Conservation (phyloP, 306 rosid species). For the Prunus campanulata region DNA sequence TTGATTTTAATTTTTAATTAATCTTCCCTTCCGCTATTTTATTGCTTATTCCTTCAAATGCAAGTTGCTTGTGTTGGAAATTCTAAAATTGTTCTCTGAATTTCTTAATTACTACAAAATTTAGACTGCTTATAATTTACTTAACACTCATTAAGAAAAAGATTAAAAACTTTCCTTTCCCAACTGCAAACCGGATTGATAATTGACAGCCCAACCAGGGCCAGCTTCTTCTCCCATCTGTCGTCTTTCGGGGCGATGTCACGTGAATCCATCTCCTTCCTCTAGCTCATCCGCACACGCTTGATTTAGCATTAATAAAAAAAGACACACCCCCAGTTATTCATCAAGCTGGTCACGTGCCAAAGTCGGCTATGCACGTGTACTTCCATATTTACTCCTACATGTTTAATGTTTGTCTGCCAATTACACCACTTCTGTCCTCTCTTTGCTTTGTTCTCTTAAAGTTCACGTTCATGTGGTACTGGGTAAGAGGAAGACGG, state of each 20-base stretch:
- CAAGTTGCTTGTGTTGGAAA: slow-evolving; percentile 24
- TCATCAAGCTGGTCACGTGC: slow-evolving; percentile 47
- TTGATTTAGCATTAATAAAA: slow-evolving; percentile 28
- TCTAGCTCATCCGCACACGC: slow-evolving; percentile 41
- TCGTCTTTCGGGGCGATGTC: slow-evolving; percentile 42
- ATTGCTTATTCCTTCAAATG: slow-evolving; percentile 28
- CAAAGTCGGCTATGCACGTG: slow-evolving; percentile 60
- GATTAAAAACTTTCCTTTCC: slow-evolving; percentile 39
- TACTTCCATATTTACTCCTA: slow-evolving; percentile 3
- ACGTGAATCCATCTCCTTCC: slow-evolving; percentile 65
- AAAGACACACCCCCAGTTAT: slow-evolving; percentile 1
- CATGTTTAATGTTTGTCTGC: not conserved
- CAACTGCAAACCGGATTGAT: slow-evolving; percentile 56
- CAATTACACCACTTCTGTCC: slow-evolving; percentile 11
- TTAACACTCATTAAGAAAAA: slow-evolving; percentile 35
- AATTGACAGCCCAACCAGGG: slow-evolving; percentile 60
- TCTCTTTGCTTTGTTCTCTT: slow-evolving; percentile 20
- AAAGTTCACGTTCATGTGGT: slow-evolving; percentile 32
- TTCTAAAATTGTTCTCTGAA: slow-evolving; percentile 20
- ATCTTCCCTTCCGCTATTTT: slow-evolving; percentile 14
- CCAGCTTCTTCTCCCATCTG: slow-evolving; percentile 27
- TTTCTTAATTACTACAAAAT: slow-evolving; percentile 15
- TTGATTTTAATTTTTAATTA: too few species aligned
- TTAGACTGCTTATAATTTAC: slow-evolving; percentile 14
- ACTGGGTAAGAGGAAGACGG: slow-evolving; percentile 18